Base-by-base conservation (phyloP, 768 basidiomycete genomes). In the Rhodotorula taiwanensis region DNA sequence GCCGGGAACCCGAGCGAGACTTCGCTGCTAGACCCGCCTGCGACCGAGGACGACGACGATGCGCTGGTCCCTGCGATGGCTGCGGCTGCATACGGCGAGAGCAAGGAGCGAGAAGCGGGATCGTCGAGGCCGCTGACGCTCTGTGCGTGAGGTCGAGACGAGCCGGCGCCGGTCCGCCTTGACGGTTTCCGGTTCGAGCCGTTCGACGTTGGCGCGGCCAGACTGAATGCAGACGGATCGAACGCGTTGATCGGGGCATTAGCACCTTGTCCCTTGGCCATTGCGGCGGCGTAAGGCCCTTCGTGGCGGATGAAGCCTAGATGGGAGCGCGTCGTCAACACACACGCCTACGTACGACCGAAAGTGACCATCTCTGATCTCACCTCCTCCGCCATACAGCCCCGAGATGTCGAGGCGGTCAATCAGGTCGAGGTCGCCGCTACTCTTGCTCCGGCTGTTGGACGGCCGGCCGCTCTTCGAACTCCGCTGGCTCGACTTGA, bases 371-470 rank as follows among this genome's bases (percentile, higher is more conserved):
- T n/a, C n/a, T n/a, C n/a, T n/a, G 36, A 16, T 16, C 36, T 39
- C 47, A 69, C 67, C 63, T 44, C 69, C 69, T 14, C 69, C 69
- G 33, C 69, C 69, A 43, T 70, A 70, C 20, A 70, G 48, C 1
- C 69, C 69, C 27, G 64, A 66, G 47, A 70, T 70, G 47, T 70
- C 69, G 57, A 70, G 64, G 4, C 64, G 53, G 55, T 70, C 69
- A 23, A 70, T 70, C 34, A 70, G 28, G 58, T 70, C 69, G 25
- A 66, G 60, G 28, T 56, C 60, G 41, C 39, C 31, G 51, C 55
- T 61, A 52, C 58, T 69, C 52, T 61, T 60, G 45, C 58, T 36
- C 51, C 51, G 21, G 34, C 33, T 36, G 13, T 39, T 9, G 16
- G 36, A 10, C 36, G 36, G 36, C 36, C 36, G 23, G 3, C 23